phyloP scores from a whole-genome alignment of 495 filamentous ascomycete genomes.

The Neurospora hispaniola region DNA sequence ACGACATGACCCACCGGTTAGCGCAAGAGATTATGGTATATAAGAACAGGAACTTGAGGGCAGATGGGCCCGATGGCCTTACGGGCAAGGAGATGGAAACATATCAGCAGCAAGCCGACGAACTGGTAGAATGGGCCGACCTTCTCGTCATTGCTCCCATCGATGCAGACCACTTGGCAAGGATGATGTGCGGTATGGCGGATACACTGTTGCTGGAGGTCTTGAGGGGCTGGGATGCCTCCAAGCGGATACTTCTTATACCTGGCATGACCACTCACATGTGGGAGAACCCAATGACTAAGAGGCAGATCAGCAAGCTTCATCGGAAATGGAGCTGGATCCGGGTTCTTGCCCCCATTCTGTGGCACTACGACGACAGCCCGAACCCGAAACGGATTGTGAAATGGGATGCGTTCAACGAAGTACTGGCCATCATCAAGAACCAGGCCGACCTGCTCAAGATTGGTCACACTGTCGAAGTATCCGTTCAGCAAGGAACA shows the following conservation, averaged over 20 bases:
- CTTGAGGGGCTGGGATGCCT: constrained; percentile 70
- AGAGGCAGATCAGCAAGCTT: constrained; percentile 71
- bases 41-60: constrained; percentile 31
- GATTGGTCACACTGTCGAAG: constrained; percentile 48
- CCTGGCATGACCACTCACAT: constrained; percentile 72
- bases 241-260: constrained; percentile 70
- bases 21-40: constrained; percentile 41
- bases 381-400: constrained; percentile 38
- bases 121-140: constrained; percentile 80
- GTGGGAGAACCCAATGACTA: constrained; percentile 81
- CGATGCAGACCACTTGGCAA: constrained; percentile 66
- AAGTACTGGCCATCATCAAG: constrained; percentile 54
- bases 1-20: constrained; percentile 40
- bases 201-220: constrained; percentile 65
- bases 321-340: constrained; percentile 76
- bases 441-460: constrained; percentile 54
- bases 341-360: constrained; percentile 53
- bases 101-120: constrained; percentile 45
- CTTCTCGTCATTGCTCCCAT: constrained; percentile 74
- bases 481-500: constrained; percentile 30
- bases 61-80: constrained; percentile 14
- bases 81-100: constrained; percentile 32
- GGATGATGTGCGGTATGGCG: constrained; percentile 71
- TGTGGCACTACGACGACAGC: constrained; percentile 57
- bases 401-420: constrained; percentile 57